Evolutionary conservation across 1,284 basidiomycete species (phyloP), one percentile per base, ranked within the genome.

Genomic region (Ganoderma multipileum): DNA sequence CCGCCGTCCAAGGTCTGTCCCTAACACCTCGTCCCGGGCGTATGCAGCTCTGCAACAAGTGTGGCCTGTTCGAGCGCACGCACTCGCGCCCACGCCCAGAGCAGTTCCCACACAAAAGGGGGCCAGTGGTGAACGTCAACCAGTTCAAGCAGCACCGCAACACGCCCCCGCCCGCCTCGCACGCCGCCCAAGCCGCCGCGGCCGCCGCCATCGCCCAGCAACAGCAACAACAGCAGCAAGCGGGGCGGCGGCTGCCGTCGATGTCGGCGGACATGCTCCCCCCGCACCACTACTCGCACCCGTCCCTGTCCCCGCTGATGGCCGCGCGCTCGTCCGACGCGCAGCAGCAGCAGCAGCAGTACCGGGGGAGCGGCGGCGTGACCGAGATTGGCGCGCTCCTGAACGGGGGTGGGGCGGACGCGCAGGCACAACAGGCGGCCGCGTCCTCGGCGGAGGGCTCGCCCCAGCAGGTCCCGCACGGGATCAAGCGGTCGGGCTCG

Each of bases 11-110:
- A 39, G 33, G 12, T 38, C 5, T 12, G 16, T 28, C 60, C 26
- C 44, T 23, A 23, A 52, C 23, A 44, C 30, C 50, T 28, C 30
- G 20, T 5, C 23, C 38, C 23, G 30, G 47, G 6, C 33, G 38
- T 20, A 63, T 28, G 3, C 70, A 94, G 91, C 85, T 94, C n/a
- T 94, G 92, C 83, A 94, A 94, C 85, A 94, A 94, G 76, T 94
- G 92, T 76, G 92, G 92, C 28, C 81, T 94, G 11, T 94, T 94
- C 75, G 92, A 94, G 78, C 88, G 92, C 65, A 94, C 93, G 0
- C 92, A 94, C 78, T 91, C 47, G 23, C 87, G 92, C 23, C 90
- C 92, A 16, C 83, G 93, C 55, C 92, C 92, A 0, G 91, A 93
- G 69, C 92, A 93, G 75, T 93, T 94, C 79, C 91, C 91, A 16